Conservation (phyloP, 2,329 filamentous ascomycete genomes). For the Coniochaeta prunicola region DNA sequence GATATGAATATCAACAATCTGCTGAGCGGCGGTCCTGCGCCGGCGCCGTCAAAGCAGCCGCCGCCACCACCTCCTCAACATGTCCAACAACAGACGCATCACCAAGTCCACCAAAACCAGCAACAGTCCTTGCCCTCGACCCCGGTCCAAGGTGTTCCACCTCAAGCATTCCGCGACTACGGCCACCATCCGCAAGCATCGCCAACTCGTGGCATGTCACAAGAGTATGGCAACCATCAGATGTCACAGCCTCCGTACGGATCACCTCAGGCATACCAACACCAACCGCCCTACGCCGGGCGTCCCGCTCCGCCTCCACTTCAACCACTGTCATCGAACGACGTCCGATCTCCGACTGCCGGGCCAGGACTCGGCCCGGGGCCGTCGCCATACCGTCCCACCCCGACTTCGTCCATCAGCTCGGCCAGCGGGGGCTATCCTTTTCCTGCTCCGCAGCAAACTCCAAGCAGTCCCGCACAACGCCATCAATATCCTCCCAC, state of each 20-base stretch:
- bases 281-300: constrained; percentile 29
- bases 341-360: constrained; percentile 43
- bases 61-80: constrained; percentile 19
- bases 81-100: constrained; percentile 19
- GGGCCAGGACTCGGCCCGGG: constrained; percentile 27
- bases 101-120: constrained; percentile 16
- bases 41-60: constrained; percentile 13
- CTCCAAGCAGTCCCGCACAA: constrained; percentile 42
- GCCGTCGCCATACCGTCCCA: constrained; percentile 43
- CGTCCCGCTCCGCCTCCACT: constrained; percentile 36
- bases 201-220: constrained; percentile 35
- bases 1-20: constrained; percentile 47
- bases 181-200: constrained; percentile 37
- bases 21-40: constrained; percentile 31
- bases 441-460: constrained; percentile 37
- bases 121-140: constrained; percentile 25
- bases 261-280: constrained; percentile 28
- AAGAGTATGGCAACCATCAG: constrained; percentile 34
- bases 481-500: constrained; percentile 43
- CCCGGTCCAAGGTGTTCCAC: constrained; percentile 31
- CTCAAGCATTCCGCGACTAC: constrained; percentile 45
- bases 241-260: constrained; percentile 22
- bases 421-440: constrained; percentile 37
- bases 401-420: constrained; percentile 37
- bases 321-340: constrained; percentile 36